Percentiles rank a stretch among this genome's conserved stretches.
These are phyloP conservation scores for Lachnellula hyalina DNA, from an alignment of 2,329 filamentous ascomycete species.

Conservation along the genomic window DNA sequence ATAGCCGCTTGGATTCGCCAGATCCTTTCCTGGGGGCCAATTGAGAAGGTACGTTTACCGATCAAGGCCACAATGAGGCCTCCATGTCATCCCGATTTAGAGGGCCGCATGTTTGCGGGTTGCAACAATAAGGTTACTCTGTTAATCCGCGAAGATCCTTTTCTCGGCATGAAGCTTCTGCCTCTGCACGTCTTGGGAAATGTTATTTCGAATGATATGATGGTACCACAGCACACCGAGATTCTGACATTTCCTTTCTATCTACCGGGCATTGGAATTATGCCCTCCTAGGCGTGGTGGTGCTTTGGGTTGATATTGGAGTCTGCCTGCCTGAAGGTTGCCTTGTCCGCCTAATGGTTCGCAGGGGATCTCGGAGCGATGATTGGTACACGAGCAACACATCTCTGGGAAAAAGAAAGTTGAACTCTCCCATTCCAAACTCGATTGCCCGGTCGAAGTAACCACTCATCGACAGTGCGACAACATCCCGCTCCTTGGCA, in stretches of 20 bases:
- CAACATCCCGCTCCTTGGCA: not conserved
- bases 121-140: not conserved
- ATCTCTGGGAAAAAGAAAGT: slow-evolving; percentile 1
- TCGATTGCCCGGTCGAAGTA: slow-evolving; percentile 4
- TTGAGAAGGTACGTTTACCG: not conserved
- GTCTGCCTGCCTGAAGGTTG: slow-evolving; percentile 15
- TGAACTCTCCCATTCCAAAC: not conserved
- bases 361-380: not conserved
- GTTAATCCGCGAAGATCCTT: not conserved
- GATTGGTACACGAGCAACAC: not conserved
- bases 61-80: not conserved
- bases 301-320: not conserved
- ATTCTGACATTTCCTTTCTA: not conserved
- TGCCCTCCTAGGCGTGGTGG: not conserved
- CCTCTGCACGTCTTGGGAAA: not conserved
- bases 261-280: not conserved
- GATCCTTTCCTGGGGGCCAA: not conserved
- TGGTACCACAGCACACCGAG: not conserved
- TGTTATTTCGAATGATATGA: not conserved
- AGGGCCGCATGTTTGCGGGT: not conserved
- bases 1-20: not conserved
- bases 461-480: not conserved
- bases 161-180: not conserved
- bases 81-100: not conserved
- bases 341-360: slow-evolving; percentile 17